These are phyloP conservation scores for Suillus paluster DNA, from an alignment of 768 basidiomycete species.

Conservation along the genomic window DNA sequence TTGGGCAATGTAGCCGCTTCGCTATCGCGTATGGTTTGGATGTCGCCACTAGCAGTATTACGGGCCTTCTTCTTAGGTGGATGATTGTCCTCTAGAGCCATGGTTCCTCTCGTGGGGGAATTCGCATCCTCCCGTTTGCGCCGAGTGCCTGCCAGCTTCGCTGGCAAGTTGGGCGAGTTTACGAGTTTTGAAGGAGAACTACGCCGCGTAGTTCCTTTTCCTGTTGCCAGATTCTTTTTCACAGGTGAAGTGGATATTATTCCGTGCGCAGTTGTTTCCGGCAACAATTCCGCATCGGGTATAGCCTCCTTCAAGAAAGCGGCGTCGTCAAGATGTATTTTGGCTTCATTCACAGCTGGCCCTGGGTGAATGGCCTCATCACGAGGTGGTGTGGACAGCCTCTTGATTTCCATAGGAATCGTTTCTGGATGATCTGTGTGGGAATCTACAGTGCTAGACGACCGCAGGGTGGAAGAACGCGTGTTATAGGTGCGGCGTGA, in stretches of 20 bases:
- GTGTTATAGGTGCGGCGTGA: neutral
- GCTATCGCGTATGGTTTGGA: constrained; percentile 1
- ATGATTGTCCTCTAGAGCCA: constrained; percentile 9
- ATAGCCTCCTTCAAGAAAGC: neutral
- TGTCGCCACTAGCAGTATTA: neutral
- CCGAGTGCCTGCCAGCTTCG: constrained; percentile 27
- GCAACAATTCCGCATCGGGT: too few species aligned
- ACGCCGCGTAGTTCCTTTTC: neutral
- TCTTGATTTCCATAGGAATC: neutral
- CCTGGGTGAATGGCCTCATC: neutral
- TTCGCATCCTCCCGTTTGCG: constrained; percentile 28
- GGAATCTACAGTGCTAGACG: neutral
- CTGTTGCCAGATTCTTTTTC: neutral
- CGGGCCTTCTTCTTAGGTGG: constrained; percentile 25
- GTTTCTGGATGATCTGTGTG: neutral
- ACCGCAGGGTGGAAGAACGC: neutral
- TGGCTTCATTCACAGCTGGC: neutral
- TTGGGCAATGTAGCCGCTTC: neutral
- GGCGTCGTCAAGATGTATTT: neutral
- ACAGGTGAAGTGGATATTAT: neutral
- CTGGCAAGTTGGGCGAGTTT: constrained; percentile 1
- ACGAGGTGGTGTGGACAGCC: neutral
- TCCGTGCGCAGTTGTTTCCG: neutral
- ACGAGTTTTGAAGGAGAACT: constrained; percentile 4
- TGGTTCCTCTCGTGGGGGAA: neutral